Base-by-base conservation (phyloP, 805 yeast species). In the Cyberlindnera meyerae region DNA sequence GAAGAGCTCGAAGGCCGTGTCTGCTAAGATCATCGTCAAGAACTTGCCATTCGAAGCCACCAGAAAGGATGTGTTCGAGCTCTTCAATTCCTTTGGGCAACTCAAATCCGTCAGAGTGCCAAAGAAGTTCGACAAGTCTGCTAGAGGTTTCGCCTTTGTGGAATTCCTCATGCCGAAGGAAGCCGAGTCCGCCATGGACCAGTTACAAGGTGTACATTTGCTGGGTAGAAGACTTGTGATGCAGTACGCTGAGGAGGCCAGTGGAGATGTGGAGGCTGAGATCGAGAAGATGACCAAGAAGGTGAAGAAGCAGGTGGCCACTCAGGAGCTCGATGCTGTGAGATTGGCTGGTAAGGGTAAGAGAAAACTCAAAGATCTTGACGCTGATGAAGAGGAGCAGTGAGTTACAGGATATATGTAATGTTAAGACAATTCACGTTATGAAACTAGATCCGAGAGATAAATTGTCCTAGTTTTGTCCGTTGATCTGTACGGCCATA, bases 141-240 rank as follows among this genome's bases (percentile, higher is more conserved):
- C 97, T 11, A 79, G 98, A 58, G 98, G 98, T 58, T 93, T 93
- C 68, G 98, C 97, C 0, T 93, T 93, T 60, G 96, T 94, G 31
- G 98, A 93, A 63, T 93, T 83, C 57, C 68, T 83, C 9, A 66
- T 93, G 27, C 72, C 85, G 16, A 79, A 86, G 59, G 98, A 93
- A 61, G 97, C 98, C 1, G 95, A 83, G 57, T 77, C 71, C 55
- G 98, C 97, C 11, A 83, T 93, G 90, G 80, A 82, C 51, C 90
- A 89, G 57, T 73, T 93, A 46, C 83, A 81, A 57, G 98, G 98
- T 43, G 96, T 94, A 3, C 98, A 93, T 72, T 81, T 93, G 64
- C 72, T 93, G 34, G 98, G 98, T 24, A 82, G 98, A 66, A 75
- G 96, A 47, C 69, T 93, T 47, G 96, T 90, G 11, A 79, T 93